These are phyloP conservation scores for Leccinum pellstonianum DNA, from an alignment of 768 basidiomycete genomes.

Conservation along the genomic window DNA sequence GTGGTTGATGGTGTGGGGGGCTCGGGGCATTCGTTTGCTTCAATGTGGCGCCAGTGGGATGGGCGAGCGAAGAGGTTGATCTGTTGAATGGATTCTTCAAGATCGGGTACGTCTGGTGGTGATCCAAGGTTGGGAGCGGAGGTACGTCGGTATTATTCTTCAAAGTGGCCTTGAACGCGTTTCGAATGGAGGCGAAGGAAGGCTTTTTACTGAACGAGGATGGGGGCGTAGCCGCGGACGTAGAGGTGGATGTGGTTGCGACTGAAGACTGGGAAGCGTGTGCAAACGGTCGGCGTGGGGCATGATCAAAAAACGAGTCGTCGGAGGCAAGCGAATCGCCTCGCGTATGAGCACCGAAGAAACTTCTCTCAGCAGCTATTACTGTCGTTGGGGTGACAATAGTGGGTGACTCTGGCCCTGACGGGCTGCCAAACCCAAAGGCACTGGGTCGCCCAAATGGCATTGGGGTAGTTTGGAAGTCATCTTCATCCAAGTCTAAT, in stretches of 20 bases:
- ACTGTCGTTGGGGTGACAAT: conserved; percentile 46
- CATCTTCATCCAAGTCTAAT: conserved; percentile 79
- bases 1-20: conserved; percentile 45
- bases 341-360: conserved; percentile 61
- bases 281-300: conserved; percentile 58
- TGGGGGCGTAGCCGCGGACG: conserved; percentile 15
- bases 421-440: conserved; percentile 46
- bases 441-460: conserved; percentile 66
- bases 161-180: conserved; percentile 69
- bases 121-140: conserved; percentile 71
- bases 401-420: conserved; percentile 68
- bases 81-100: conserved; percentile 82
- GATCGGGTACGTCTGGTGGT: conserved; percentile 60
- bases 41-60: conserved; percentile 40
- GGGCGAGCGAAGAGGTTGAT: conserved; percentile 70
- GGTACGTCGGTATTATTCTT: conserved; percentile 63
- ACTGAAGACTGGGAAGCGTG: conserved; percentile 76
- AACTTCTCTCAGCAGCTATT: conserved; percentile 51
- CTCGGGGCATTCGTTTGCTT: conserved; percentile 45
- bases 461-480: conserved; percentile 56
- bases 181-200: conserved; percentile 83
- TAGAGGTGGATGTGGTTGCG: conserved; percentile 41
- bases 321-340: conserved; percentile 80
- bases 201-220: conserved; percentile 75
- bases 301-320: conserved; percentile 65